These are phyloP conservation scores for Leccinum pellstonianum DNA, from an alignment of 768 basidiomycete species.

Conservation along the genomic window DNA sequence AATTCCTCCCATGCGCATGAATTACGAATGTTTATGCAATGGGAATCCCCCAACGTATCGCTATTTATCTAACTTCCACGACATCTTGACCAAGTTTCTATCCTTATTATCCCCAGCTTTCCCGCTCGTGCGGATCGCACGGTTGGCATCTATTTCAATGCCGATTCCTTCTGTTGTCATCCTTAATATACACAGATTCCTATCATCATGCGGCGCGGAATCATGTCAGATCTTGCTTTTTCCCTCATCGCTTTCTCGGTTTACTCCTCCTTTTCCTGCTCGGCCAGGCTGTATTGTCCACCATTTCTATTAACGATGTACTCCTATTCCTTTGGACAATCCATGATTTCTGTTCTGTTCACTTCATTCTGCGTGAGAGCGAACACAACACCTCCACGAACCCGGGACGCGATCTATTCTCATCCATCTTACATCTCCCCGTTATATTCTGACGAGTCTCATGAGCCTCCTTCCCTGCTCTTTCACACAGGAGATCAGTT, in stretches of 20 bases:
- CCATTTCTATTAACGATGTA: conserved; percentile 16
- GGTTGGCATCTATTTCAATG: conserved; percentile 7
- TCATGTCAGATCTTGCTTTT: conserved; percentile 13
- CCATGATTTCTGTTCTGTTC: not conserved
- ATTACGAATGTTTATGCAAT: conserved; percentile 29
- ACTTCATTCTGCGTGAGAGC: conserved; percentile 1
- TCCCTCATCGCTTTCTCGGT: not conserved
- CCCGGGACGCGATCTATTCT: not conserved
- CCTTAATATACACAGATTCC: conserved; percentile 7
- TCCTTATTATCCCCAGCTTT: conserved; percentile 29
- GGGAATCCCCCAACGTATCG: conserved; percentile 7
- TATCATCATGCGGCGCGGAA: conserved; percentile 1
- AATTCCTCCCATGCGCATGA: conserved; percentile 20
- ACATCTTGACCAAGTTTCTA: conserved; percentile 21
- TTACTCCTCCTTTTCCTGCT: conserved; percentile 17
- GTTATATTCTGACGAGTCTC: not conserved
- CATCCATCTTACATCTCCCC: not conserved
- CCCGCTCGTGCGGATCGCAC: conserved; percentile 15
- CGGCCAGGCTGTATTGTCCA: conserved; percentile 22
- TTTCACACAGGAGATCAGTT: not conserved
- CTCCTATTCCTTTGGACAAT: conserved; percentile 17
- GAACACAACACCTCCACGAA: not conserved
- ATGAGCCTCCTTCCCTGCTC: not conserved
- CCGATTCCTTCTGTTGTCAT: conserved; percentile 2
- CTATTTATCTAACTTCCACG: conserved; percentile 22